Conservation (phyloP, 257 asterid genomes). For the Solanum medicagineum region DNA sequence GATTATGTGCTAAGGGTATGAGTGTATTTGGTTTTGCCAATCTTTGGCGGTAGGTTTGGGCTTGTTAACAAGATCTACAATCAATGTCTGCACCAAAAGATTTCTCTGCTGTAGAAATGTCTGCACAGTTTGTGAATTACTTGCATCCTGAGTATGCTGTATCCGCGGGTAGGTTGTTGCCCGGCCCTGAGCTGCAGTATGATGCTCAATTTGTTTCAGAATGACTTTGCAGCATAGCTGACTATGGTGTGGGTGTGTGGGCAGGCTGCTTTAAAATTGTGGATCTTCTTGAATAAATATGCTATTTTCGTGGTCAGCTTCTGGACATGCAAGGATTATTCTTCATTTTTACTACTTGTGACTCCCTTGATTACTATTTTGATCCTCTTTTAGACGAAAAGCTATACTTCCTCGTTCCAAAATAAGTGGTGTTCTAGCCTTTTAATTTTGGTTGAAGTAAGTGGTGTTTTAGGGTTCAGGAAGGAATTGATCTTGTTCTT, state of each 20-base stretch:
- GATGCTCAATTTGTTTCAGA: not conserved
- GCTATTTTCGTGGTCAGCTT: not conserved
- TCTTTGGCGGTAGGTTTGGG: not conserved
- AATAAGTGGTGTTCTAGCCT: no score
- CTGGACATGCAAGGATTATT: not conserved
- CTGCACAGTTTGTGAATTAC: not conserved
- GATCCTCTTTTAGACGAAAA: not conserved
- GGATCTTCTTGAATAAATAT: not conserved
- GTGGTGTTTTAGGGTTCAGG: no score
- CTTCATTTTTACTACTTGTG: not conserved
- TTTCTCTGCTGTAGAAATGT: not conserved
- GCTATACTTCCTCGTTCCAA: not conserved
- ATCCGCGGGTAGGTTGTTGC: not conserved
- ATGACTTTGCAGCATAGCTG: not conserved
- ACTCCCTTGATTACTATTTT: not conserved
- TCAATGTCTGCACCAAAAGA: not conserved
- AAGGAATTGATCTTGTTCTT: no score
- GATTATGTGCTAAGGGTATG: not conserved
- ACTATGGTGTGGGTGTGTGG: not conserved
- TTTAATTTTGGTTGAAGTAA: no score
- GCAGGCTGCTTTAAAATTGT: not conserved
- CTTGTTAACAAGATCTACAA: not conserved
- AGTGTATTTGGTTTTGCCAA: not conserved
- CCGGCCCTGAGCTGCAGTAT: not conserved
- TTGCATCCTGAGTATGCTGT: not conserved